Evolutionary conservation across 495 filamentous ascomycete species (phyloP).

Genomic region (Penicillium soppii): DNA sequence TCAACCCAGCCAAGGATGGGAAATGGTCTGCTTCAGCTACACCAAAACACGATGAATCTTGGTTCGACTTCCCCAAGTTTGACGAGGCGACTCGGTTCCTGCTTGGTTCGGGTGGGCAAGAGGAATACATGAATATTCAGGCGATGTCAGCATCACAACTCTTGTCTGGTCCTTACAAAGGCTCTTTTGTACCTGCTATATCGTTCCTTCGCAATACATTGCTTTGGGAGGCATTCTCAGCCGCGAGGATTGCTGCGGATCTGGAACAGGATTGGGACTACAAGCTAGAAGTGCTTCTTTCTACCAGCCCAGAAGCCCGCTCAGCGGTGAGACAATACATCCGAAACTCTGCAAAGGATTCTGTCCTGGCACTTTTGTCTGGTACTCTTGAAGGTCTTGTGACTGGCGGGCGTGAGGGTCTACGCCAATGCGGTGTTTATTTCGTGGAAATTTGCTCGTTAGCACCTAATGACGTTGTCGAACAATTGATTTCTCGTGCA

Average conservation of each 20-base stretch:
- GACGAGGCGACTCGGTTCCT: constrained; percentile 34
- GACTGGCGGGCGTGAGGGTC: constrained; percentile 42
- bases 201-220: constrained; percentile 72
- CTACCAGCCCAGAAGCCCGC: constrained; percentile 62
- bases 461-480: constrained; percentile 52
- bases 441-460: constrained; percentile 70
- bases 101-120: constrained; percentile 22
- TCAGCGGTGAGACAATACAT: constrained; percentile 56
- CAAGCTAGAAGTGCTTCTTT: constrained; percentile 67
- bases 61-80: constrained; percentile 48
- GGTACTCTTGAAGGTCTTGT: constrained; percentile 61
- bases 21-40: constrained; percentile 17
- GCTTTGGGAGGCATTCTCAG: constrained; percentile 65
- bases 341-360: constrained; percentile 23
- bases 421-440: constrained; percentile 55
- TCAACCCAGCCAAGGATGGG: constrained; percentile 50
- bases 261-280: constrained; percentile 84
- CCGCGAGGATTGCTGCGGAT: constrained; percentile 46
- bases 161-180: constrained; percentile 31
- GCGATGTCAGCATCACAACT: constrained; percentile 22
- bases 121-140: constrained; percentile 18
- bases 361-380: constrained; percentile 43
- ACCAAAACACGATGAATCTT: constrained; percentile 24
- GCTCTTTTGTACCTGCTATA: constrained; percentile 59
- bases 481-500: constrained; percentile 45